A percentile compares a stretch with the other conserved stretches of the same genome.
Evolutionary conservation across 768 basidiomycete genomes (phyloP).

Genomic region (Podaxis sp.): DNA sequence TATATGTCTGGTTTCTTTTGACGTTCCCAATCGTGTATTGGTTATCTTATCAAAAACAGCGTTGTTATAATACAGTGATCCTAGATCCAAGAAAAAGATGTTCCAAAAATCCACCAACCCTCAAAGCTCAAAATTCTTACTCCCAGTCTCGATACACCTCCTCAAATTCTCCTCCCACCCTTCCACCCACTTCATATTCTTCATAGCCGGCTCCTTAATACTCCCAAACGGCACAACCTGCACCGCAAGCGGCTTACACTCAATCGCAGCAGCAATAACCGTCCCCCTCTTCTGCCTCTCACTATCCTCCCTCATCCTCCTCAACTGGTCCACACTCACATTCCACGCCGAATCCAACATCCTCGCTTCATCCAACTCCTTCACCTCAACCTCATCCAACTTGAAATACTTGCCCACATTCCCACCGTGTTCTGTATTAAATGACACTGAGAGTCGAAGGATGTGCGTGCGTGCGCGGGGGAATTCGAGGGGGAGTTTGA

Average conservation of each 20-base stretch:
- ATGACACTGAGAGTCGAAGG: conserved; percentile 13
- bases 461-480: conserved; percentile 19
- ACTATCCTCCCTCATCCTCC: conserved; percentile 24
- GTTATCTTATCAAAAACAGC: neutral
- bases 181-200: neutral
- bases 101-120: neutral
- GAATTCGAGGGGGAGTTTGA: conserved; percentile 26
- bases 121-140: neutral
- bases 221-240: conserved; percentile 33
- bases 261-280: conserved; percentile 26
- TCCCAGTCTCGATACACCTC: neutral
- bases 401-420: conserved; percentile 27
- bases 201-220: neutral
- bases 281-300: conserved; percentile 23
- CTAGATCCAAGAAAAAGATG: neutral
- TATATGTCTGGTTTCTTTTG: neutral
- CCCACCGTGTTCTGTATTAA: conserved; percentile 24
- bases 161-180: neutral
- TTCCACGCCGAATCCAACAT: conserved; percentile 24
- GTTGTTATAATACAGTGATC: no score
- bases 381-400: conserved; percentile 22
- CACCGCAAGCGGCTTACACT: conserved; percentile 29
- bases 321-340: conserved; percentile 21
- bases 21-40: neutral
- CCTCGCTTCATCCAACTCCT: conserved; percentile 22